These are phyloP conservation scores for Grigorovia yakushimaensis DNA, from an alignment of 805 yeast species.

Conservation along the genomic window DNA sequence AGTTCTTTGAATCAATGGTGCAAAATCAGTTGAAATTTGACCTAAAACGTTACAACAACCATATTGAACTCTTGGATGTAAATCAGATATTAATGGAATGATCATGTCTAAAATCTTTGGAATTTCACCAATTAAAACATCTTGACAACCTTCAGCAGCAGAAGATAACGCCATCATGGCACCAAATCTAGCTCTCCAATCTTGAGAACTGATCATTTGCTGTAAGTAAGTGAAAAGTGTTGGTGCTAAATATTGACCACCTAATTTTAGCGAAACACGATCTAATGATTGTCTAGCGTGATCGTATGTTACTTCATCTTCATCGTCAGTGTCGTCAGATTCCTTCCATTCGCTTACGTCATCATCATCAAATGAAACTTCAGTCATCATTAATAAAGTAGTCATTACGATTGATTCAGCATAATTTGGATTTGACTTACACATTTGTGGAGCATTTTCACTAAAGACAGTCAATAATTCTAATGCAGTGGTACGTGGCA, in stretches of 20 bases:
- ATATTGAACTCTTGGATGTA: slow-evolving; percentile 90
- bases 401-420: slow-evolving; percentile 61
- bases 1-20: slow-evolving; percentile 75
- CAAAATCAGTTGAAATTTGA: slow-evolving; percentile 93
- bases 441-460: slow-evolving; percentile 92
- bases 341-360: slow-evolving; percentile 83
- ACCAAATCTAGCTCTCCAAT: slow-evolving; percentile 95
- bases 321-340: slow-evolving; percentile 68
- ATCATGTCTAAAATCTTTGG: slow-evolving; percentile 77
- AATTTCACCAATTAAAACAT: slow-evolving; percentile 72
- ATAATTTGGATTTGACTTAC: slow-evolving; percentile 67
- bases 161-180: slow-evolving; percentile 94
- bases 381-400: slow-evolving; percentile 80
- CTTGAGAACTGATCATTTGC: slow-evolving; percentile 60
- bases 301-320: slow-evolving; percentile 77
- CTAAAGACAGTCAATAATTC: slow-evolving; percentile 85
- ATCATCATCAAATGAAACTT: slow-evolving; percentile 80
- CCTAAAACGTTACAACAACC: slow-evolving; percentile 96
- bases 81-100: slow-evolving; percentile 73
- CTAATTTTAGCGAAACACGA: slow-evolving; percentile 73
- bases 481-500: slow-evolving; percentile 74
- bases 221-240: slow-evolving; percentile 84
- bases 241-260: slow-evolving; percentile 74
- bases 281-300: slow-evolving; percentile 95
- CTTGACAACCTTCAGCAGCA: slow-evolving; percentile 96